These are phyloP conservation scores for Mimosa bimucronata DNA, from an alignment of 306 rosid genomes.

Conservation along the genomic window DNA sequence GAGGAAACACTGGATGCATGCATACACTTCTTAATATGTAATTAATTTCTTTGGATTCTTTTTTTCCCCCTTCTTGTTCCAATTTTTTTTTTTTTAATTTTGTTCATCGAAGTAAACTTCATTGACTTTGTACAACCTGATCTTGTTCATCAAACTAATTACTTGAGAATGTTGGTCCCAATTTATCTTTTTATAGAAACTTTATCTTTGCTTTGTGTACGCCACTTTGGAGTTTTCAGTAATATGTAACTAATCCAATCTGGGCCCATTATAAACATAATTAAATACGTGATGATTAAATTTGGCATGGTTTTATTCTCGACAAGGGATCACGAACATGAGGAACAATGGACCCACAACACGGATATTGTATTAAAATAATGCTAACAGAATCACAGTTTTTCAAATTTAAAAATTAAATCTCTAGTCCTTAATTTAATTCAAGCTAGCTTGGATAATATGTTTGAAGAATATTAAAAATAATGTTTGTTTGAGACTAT, in stretches of 20 bases:
- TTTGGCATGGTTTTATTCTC: slow-evolving; percentile 50
- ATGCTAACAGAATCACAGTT: neutral
- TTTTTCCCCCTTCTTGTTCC: no score
- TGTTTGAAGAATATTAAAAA: neutral
- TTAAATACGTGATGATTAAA: neutral
- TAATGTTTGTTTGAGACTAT: no score
- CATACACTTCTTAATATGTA: neutral
- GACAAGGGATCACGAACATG: slow-evolving; percentile 47
- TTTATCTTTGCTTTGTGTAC: slow-evolving; percentile 16
- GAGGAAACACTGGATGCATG: neutral
- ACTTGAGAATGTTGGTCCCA: neutral
- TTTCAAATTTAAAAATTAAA: neutral
- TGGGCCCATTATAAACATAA: slow-evolving; percentile 3
- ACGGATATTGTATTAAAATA: slow-evolving; percentile 5
- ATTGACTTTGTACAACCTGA: neutral
- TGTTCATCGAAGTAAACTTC: no score
- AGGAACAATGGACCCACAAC: slow-evolving; percentile 45
- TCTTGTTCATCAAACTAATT: neutral
- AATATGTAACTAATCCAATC: neutral
- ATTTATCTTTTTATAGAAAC: neutral
- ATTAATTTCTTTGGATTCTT: no score
- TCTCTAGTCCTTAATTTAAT: neutral
- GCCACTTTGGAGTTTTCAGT: slow-evolving; percentile 22
- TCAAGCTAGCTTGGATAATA: neutral
- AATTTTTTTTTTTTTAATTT: no score